phyloP scores from a whole-genome alignment of 805 yeast species.

The Suhomyces sp. region DNA sequence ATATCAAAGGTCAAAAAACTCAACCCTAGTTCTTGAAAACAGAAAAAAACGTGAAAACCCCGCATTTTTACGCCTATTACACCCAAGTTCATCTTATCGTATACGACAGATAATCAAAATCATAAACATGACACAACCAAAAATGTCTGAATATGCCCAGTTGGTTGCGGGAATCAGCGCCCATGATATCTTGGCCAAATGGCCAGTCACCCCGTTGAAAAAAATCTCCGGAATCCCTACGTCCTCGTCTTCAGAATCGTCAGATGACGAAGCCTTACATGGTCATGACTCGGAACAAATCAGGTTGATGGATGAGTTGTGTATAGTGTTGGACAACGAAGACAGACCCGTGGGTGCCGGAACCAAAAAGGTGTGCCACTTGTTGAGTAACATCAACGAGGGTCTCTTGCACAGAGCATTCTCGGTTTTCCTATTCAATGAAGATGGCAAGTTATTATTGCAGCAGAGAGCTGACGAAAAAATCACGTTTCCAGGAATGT shows the following conservation, averaged over 20 bases:
- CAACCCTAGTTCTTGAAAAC: too few species aligned
- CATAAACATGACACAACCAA: too few species aligned
- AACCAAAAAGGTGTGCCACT: slow-evolving; percentile 84
- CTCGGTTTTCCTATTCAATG: slow-evolving; percentile 89
- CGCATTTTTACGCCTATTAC: too few species aligned
- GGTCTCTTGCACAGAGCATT: slow-evolving; percentile 95
- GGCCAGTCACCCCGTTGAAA: slow-evolving; percentile 65
- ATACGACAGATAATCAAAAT: too few species aligned
- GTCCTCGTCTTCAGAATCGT: slow-evolving; percentile 27
- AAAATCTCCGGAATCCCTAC: slow-evolving; percentile 59
- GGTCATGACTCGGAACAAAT: slow-evolving; percentile 96
- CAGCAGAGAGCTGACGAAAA: slow-evolving; percentile 97
- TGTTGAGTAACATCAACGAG: slow-evolving; percentile 80
- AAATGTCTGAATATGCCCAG: slow-evolving; percentile 39
- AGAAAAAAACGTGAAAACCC: too few species aligned
- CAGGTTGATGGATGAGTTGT: slow-evolving; percentile 91
- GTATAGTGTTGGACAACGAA: slow-evolving; percentile 87
- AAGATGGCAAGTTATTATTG: slow-evolving; percentile 68
- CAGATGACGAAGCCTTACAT: slow-evolving; percentile 50
- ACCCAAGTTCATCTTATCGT: too few species aligned
- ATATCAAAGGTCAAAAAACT: too few species aligned
- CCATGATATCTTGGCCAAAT: slow-evolving; percentile 52
- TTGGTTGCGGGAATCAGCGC: slow-evolving; percentile 53
- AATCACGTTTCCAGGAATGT: slow-evolving; percentile 92
- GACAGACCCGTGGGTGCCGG: slow-evolving; percentile 92